phyloP scores from a whole-genome alignment of 2,329 filamentous ascomycete species.

The Myriangium duriaei region DNA sequence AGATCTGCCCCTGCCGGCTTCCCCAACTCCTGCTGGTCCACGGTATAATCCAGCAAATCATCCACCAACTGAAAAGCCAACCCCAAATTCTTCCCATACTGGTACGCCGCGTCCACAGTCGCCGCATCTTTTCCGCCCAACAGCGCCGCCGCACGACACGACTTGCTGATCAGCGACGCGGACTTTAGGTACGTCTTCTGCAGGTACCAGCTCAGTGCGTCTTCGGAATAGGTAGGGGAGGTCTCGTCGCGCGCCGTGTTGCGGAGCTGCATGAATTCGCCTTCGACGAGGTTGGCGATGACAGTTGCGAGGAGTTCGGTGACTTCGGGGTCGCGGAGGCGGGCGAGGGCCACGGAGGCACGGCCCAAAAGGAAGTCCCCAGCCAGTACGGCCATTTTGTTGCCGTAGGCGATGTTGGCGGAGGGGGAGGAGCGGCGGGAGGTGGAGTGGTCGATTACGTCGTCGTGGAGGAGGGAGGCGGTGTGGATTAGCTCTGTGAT shows the following conservation, averaged over 20 bases:
- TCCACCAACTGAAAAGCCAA: slow-evolving; percentile 95
- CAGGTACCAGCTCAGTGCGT: slow-evolving; percentile 83
- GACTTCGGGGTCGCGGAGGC: slow-evolving; percentile 84
- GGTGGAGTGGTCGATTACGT: slow-evolving; percentile 89
- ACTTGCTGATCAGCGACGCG: slow-evolving; percentile 90
- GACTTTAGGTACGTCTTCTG: slow-evolving; percentile 98
- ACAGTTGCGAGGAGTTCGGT: slow-evolving; percentile 90
- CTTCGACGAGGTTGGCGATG: slow-evolving; percentile 93
- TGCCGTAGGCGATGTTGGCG: slow-evolving; percentile 90
- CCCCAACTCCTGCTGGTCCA: slow-evolving; percentile 70
- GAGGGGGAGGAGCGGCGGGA: slow-evolving; percentile 73
- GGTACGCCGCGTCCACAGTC: slow-evolving; percentile 82
- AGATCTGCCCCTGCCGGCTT: slow-evolving; percentile 93
- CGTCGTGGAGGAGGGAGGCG: slow-evolving; percentile 89
- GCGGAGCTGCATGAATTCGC: slow-evolving; percentile 98
- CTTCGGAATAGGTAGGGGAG: slow-evolving; percentile 73
- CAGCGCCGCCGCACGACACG: slow-evolving; percentile 77
- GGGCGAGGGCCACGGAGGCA: slow-evolving; percentile 83
- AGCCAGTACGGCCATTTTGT: slow-evolving; percentile 97
- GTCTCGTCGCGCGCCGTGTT: slow-evolving; percentile 85
- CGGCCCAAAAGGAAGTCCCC: slow-evolving; percentile 93
- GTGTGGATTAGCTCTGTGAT: slow-evolving; percentile 98
- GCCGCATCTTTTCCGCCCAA: slow-evolving; percentile 63
- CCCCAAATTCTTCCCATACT: slow-evolving; percentile 85
- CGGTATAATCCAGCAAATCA: slow-evolving; percentile 94